Evolutionary conservation across 805 yeast genomes (phyloP), one percentile per base, ranked within the genome.

Genomic region (Candida sithepensis): DNA sequence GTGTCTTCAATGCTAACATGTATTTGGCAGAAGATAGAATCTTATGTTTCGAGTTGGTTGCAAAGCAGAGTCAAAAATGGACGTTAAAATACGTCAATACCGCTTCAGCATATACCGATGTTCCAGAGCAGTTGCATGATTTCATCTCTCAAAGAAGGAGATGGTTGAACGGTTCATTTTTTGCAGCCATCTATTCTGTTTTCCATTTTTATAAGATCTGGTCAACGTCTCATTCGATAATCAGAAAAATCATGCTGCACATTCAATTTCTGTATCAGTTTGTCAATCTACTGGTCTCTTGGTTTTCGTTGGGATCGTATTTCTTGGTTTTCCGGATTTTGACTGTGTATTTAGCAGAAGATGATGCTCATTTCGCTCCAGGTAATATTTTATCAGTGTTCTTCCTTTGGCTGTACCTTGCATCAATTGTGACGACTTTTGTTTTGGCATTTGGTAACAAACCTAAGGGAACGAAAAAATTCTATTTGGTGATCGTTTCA

Each of bases 11-110:
- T 34, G 85, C 96, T 3, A 92, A 92, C 65, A 92, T 94, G 98
- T 94, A 91, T 66, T 76, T 92, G 47, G 99, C 99, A 6, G 98
- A 92, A 69, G 99, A 94, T 68, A 80, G 98, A 67, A 89, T 92
- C 46, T 72, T 92, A 56, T 94, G 98, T 75, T 92, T 88, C 71
- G 98, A 92, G 68, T 74, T 92, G 44, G 95, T 92, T n/a, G 94
- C 97, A 2, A 92, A 92, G 61, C 74, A 73, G 49, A 68, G 78
- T 41, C 76, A 82, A 52, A 75, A 81, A 51, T 92, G 96, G 88
- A 70, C 87, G 19, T 76, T 94, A 57, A 81, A 84, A 57, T 92
- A 90, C 60, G 96, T 92, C 57, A 86, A 86, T 61, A 78, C 84
- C 47, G 96, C 97, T 4, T 80, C 80, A 53, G 98, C 97, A 0